Evolutionary conservation across 2,329 filamentous ascomycete species (phyloP), one percentile per base, ranked within the genome.

Genomic region (Didymellaceae sp.): DNA sequence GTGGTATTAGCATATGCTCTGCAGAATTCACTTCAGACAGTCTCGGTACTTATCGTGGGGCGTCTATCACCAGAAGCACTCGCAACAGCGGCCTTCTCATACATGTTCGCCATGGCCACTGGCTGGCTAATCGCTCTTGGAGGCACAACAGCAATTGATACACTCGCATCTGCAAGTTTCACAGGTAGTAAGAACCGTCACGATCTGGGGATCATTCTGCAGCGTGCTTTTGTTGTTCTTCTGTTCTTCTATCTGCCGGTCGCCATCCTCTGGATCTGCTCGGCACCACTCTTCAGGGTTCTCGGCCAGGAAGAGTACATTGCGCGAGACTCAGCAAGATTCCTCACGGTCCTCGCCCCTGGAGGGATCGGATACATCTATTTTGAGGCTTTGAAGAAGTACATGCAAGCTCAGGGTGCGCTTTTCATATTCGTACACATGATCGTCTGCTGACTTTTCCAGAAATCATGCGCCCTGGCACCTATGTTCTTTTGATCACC

Each of bases 81-180:
- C 6, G 89, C 91, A 0, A 89, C 88, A 0, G 87, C 90, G 1
- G 90, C 91, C 0, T 96, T 96, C 65, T 89, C 88, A 2, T 93
- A 94, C 77, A 96, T 96, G 91, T 96, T 96, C 62, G 91, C 91
- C 45, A 91, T 93, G 88, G 86, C 88, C 17, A 91, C 90, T 1
- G 91, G 86, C 0, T 95, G 91, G 90, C 81, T 96, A 28, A 89
- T 96, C 52, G 91, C 87, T 0, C 81, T 96, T 4, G 91, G 91
- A 21, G 91, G 91, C 6, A 92, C 90, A 0, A 96, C 90, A 1
- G 91, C 91, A 0, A 81, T 96, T 33, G 91, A 96, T 70, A 96
- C 91, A 0, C 77, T 96, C 18, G 90, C 89, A 2, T 92, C 89
- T 0, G 90, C 87, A 37, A 87, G 86, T 34, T 96, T 91, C 70